Conservation (phyloP, 23 red algal genomes). For the Agarophyton chilense region DNA sequence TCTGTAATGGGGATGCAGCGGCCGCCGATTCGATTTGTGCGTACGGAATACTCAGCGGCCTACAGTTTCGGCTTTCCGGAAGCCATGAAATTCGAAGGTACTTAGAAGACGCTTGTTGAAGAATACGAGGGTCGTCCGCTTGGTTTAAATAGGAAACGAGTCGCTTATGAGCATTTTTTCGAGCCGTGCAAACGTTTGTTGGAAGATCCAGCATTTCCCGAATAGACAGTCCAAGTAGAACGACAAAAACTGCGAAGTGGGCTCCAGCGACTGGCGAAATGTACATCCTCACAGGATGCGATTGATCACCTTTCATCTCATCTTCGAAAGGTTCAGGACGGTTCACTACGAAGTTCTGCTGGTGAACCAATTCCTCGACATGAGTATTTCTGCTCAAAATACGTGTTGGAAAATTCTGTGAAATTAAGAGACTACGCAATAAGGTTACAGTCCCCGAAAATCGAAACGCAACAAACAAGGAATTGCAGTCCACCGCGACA, state of each 20-base stretch:
- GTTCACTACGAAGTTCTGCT: background rate
- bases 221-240: background rate
- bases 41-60: background rate
- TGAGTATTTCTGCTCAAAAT: too few relatives aligned
- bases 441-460: too few relatives aligned
- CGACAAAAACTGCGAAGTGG: background rate
- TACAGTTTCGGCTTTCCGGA: slow-evolving; percentile 2
- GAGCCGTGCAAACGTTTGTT: background rate
- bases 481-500: too few relatives aligned
- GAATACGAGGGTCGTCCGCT: background rate
- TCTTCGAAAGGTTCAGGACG: background rate
- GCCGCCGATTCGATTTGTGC: background rate
- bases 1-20: background rate
- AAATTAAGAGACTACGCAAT: too few relatives aligned
- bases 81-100: background rate
- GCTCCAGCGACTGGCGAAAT: background rate
- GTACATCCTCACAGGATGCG: background rate
- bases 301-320: background rate
- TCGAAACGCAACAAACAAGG: too few relatives aligned
- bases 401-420: too few relatives aligned
- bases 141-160: background rate
- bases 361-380: too few relatives aligned
- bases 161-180: background rate
- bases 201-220: background rate
- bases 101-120: background rate